These are phyloP conservation scores for Aspergillus ustus DNA, from an alignment of 2,329 filamentous ascomycete species.

Conservation along the genomic window DNA sequence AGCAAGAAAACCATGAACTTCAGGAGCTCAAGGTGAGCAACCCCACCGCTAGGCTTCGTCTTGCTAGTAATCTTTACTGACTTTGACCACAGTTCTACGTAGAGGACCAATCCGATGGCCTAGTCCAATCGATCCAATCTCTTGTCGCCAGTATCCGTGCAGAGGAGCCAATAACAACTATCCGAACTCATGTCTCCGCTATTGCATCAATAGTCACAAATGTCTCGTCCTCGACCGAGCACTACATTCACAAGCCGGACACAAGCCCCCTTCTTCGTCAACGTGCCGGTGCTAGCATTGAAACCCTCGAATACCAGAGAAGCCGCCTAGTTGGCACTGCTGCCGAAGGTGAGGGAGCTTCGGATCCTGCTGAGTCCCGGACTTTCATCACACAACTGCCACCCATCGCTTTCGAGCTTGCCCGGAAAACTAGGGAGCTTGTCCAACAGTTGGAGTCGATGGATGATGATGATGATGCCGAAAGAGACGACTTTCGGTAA, in stretches of 20 bases:
- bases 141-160: slow-evolving; percentile 74
- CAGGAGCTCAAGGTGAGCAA: slow-evolving; percentile 64
- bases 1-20: slow-evolving; percentile 53
- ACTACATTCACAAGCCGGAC: slow-evolving; percentile 55
- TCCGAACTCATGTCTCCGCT: slow-evolving; percentile 70
- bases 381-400: slow-evolving; percentile 73
- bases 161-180: slow-evolving; percentile 65
- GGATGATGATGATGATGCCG: slow-evolving; percentile 34
- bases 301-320: slow-evolving; percentile 63
- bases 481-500: slow-evolving; percentile 48
- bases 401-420: slow-evolving; percentile 85
- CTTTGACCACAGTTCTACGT: slow-evolving; percentile 66
- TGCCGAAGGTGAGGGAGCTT: slow-evolving; percentile 64
- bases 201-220: slow-evolving; percentile 74
- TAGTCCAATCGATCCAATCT: slow-evolving; percentile 81
- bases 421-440: slow-evolving; percentile 78
- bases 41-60: neutral
- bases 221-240: slow-evolving; percentile 69
- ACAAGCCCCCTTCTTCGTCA: slow-evolving; percentile 55
- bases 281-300: slow-evolving; percentile 45
- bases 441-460: slow-evolving; percentile 54
- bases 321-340: slow-evolving; percentile 68
- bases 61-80: neutral
- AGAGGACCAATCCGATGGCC: slow-evolving; percentile 77
- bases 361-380: slow-evolving; percentile 54